phyloP scores from a whole-genome alignment of 83 land plant species.

The Larix sibirica region DNA sequence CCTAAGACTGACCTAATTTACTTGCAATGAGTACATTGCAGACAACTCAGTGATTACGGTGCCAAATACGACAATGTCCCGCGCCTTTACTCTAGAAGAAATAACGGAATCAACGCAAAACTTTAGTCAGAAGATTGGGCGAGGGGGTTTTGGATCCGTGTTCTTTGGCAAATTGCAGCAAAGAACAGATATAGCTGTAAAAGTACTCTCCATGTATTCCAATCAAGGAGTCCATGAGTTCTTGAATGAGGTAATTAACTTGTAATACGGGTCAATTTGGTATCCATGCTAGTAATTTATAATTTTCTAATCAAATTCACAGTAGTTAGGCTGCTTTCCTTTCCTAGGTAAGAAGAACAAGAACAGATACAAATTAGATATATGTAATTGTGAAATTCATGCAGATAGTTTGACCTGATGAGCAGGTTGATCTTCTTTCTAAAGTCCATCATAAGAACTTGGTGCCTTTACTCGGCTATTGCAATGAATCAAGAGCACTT shows the following conservation, averaged over 20 bases:
- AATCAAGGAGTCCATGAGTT: background rate
- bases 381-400: too few relatives aligned
- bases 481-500: conserved; percentile 14
- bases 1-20: background rate
- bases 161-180: background rate
- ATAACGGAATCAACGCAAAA: background rate
- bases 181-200: background rate
- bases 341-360: too few relatives aligned
- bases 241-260: background rate
- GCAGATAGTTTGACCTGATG: background rate
- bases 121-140: background rate
- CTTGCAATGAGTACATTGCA: background rate
- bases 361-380: too few relatives aligned
- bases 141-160: background rate
- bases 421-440: background rate
- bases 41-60: background rate
- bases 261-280: background rate
- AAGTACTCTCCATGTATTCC: background rate
- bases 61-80: background rate
- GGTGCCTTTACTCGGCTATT: conserved; percentile 27
- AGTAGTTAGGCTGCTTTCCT: too few relatives aligned
- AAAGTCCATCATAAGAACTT: conserved; percentile 15
- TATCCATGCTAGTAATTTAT: too few relatives aligned
- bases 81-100: background rate
- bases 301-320: too few relatives aligned